Evolutionary conservation across 192 early-diverging fungal genomes (phyloP), one percentile per base, ranked within the genome.

Genomic region (Coemansia reversa): DNA sequence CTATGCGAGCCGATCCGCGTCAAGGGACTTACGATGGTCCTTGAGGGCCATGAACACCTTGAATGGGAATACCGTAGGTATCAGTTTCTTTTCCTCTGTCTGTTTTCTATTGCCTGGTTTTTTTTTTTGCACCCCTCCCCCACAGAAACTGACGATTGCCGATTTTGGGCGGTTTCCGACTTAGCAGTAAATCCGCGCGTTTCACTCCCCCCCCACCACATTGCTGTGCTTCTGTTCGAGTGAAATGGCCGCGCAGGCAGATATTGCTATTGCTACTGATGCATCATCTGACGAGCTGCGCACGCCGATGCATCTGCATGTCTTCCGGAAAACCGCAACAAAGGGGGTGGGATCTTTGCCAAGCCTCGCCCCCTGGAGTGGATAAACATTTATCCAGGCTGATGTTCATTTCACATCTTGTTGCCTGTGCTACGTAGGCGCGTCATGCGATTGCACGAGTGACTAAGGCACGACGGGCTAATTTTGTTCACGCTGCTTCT

Each of bases 1-100:
- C 56, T 87, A 12, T 67, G 67, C 33, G 85, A 89, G 52, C 45
- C 81, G 19, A 79, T 76, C 16, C 85, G 85, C 35, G 66, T 89
- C 56, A 85, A 83, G 63, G 77, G 79, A 20, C 81, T 89, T 53
- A 75, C 60, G 57, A 66, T 79, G 70, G 68, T 59, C 4, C 68
- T 79, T 25, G 67, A 70, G 24, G 71, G 76, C 58, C 68, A 72
- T 22, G 76, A 79, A 52, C 67, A 29, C 12, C 71, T 79, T 20
- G 70, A 79, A 25, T 79, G 76, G 76, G 76, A 79, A 60, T 79
- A 79, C 66, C 64, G 76, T 79, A 79, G 70, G 76, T 74, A 60
- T 24, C 52, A 25, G 42, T 28, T 23, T 48, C 7, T 16, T 51
- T 7, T 32, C 28, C 32, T 8, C 29, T 18, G 23, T 14, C 14